Evolutionary conservation across 139 green algal genomes (phyloP).

Genomic region (Coelastrella sp.): DNA sequence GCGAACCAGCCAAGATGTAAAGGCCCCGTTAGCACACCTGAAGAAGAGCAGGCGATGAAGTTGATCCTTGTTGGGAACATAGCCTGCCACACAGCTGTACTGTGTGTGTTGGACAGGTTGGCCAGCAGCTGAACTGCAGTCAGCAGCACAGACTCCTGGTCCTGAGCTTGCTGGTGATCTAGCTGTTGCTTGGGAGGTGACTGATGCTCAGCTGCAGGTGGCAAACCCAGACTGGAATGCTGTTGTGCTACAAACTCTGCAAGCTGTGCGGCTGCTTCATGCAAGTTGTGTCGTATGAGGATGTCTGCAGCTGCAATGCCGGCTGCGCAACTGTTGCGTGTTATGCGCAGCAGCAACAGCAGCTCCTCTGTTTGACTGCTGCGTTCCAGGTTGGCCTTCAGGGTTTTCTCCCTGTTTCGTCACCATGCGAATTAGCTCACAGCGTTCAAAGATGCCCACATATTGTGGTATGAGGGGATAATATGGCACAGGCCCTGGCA

Average conservation of each 20-base stretch:
- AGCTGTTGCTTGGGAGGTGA: not conserved
- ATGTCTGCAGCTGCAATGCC: conserved; percentile 3
- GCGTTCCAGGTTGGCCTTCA: no score
- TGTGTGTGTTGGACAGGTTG: conserved; percentile 33
- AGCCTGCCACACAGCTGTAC: conserved; percentile 2
- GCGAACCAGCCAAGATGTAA: no score
- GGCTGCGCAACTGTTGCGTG: conserved; percentile 47
- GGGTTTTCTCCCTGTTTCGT: no score
- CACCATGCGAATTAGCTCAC: no score
- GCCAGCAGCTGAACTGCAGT: conserved; percentile 42
- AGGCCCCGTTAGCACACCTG: no score
- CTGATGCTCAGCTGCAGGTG: not conserved
- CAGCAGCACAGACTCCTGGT: conserved; percentile 35
- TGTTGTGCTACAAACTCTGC: conserved; percentile 19
- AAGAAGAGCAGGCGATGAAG: no score
- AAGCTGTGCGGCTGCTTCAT: not conserved
- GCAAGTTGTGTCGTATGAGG: not conserved
- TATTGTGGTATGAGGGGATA: no score
- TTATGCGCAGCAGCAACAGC: conserved; percentile 23
- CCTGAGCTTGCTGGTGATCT: not conserved
- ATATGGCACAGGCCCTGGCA: no score
- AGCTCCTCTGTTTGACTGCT: not conserved
- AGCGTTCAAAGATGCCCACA: no score
- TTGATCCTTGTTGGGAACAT: conserved; percentile 39
- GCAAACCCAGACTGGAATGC: not conserved